phyloP scores from a whole-genome alignment of 2,329 filamentous ascomycete genomes.

The Nakataea oryzae region DNA sequence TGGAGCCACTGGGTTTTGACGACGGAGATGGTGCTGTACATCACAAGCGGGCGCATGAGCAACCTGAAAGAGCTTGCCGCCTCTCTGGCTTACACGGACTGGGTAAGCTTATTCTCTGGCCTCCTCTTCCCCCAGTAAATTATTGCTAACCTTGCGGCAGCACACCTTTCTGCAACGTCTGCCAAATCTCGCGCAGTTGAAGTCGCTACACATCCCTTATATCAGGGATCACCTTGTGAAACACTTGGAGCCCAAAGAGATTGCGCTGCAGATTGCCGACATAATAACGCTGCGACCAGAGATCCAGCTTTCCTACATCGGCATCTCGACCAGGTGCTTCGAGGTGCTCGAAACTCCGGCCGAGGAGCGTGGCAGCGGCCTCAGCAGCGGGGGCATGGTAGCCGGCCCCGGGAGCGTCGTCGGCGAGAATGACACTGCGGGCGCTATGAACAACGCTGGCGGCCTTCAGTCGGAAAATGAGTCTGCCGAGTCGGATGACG shows the following conservation, averaged over 20 bases:
- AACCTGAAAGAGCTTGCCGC: slow-evolving; percentile 62
- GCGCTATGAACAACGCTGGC: slow-evolving; percentile 4
- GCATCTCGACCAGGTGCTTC: slow-evolving; percentile 68
- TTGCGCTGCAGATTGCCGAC: slow-evolving; percentile 67
- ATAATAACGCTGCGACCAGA: slow-evolving; percentile 68
- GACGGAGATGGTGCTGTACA: slow-evolving; percentile 58
- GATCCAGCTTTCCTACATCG: slow-evolving; percentile 68
- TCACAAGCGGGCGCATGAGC: slow-evolving; percentile 68
- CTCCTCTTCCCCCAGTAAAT: background rate
- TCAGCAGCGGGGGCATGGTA: slow-evolving; percentile 6
- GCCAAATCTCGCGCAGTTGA: slow-evolving; percentile 58
- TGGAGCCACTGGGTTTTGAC: slow-evolving; percentile 65
- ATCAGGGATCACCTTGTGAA: slow-evolving; percentile 11
- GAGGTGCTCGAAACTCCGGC: slow-evolving; percentile 61
- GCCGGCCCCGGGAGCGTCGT: slow-evolving; percentile 7
- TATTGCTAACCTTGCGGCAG: slow-evolving; percentile 27
- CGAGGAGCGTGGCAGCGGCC: slow-evolving; percentile 25
- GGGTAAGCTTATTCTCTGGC: slow-evolving; percentile 44
- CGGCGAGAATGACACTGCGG: slow-evolving; percentile 4
- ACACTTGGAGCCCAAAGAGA: slow-evolving; percentile 50
- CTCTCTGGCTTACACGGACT: slow-evolving; percentile 64
- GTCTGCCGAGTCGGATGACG: slow-evolving; percentile 19
- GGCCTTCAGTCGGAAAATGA: background rate
- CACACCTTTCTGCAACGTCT: slow-evolving; percentile 71
- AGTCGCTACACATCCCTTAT: slow-evolving; percentile 28